These are phyloP conservation scores for Boletus rubroflammeus DNA, from an alignment of 768 basidiomycete genomes.

Conservation along the genomic window DNA sequence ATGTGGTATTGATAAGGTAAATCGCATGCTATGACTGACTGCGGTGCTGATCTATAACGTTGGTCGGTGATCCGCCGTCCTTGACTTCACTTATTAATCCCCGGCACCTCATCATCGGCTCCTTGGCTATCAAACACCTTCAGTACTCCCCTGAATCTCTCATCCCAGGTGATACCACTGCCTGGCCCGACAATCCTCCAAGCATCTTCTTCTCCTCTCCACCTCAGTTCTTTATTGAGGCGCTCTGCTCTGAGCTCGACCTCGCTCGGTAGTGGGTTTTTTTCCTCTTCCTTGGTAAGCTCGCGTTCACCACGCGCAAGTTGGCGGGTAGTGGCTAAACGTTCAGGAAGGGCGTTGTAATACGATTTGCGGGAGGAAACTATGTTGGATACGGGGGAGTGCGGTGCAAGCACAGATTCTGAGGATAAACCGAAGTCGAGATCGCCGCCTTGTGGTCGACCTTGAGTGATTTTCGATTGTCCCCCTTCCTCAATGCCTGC, in stretches of 20 bases:
- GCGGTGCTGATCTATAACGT: not conserved
- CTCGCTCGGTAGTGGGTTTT: conserved; percentile 80
- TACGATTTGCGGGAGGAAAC: conserved; percentile 71
- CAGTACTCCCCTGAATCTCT: conserved; percentile 58
- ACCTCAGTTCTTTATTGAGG: conserved; percentile 82
- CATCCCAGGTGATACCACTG: conserved; percentile 69
- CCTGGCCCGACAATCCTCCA: conserved; percentile 75
- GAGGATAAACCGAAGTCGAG: conserved; percentile 68
- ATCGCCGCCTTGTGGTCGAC: conserved; percentile 42
- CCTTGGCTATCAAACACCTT: conserved; percentile 54
- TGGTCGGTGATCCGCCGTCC: not conserved
- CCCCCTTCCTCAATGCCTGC: conserved; percentile 3
- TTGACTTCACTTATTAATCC: not conserved
- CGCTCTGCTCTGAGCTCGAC: conserved; percentile 86
- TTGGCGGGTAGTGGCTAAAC: conserved; percentile 68
- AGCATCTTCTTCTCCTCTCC: conserved; percentile 75
- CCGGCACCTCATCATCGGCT: not conserved
- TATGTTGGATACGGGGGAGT: conserved; percentile 55
- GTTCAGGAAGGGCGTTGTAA: conserved; percentile 64
- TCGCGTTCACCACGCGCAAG: conserved; percentile 72
- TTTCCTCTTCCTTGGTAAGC: conserved; percentile 79
- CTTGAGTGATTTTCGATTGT: not conserved
- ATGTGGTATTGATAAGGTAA: not conserved
- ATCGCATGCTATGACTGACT: not conserved
- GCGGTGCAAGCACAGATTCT: conserved; percentile 69